Conservation (phyloP, 805 yeast genomes). For the Starmera amethionina region DNA sequence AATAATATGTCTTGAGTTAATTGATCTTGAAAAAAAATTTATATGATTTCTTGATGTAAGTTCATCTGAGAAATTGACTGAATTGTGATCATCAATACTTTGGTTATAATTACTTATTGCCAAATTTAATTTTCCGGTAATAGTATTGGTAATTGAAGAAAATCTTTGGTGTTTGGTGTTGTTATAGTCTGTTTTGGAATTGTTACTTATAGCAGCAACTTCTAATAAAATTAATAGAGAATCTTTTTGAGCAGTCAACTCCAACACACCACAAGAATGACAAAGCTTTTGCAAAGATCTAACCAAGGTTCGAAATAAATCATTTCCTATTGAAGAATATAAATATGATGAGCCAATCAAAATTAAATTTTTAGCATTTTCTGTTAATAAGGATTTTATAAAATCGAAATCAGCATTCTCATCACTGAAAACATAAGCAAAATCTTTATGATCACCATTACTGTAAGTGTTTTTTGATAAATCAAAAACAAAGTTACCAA, state of each 20-base stretch:
- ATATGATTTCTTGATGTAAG: slow-evolving; percentile 5
- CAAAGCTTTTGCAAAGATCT: slow-evolving; percentile 73
- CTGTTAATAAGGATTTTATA: slow-evolving; percentile 19
- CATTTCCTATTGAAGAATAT: slow-evolving; percentile 60
- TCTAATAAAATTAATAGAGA: slow-evolving; percentile 41
- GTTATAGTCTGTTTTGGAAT: slow-evolving; percentile 18
- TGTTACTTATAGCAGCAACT: slow-evolving; percentile 32
- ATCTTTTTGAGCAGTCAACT: slow-evolving; percentile 46
- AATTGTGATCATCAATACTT: slow-evolving; percentile 1
- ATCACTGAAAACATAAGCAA: no score
- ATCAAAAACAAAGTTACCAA: slow-evolving; percentile 42
- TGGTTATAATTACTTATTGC: slow-evolving; percentile 1
- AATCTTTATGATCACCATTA: no score
- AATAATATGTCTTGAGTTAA: slow-evolving; percentile 60
- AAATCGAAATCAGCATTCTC: no score
- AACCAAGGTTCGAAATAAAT: slow-evolving; percentile 54
- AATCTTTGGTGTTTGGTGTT: slow-evolving; percentile 17
- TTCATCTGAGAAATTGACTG: slow-evolving; percentile 6
- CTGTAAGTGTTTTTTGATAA: slow-evolving; percentile 18
- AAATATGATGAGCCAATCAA: slow-evolving; percentile 41
- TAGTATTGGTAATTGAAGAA: slow-evolving; percentile 37
- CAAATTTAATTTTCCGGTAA: slow-evolving; percentile 33
- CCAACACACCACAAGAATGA: slow-evolving; percentile 75
- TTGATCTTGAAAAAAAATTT: slow-evolving; percentile 27
- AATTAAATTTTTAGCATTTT: slow-evolving; percentile 31